These are phyloP conservation scores for Coffea canephora DNA, from an alignment of 257 asterid species.

Conservation along the genomic window DNA sequence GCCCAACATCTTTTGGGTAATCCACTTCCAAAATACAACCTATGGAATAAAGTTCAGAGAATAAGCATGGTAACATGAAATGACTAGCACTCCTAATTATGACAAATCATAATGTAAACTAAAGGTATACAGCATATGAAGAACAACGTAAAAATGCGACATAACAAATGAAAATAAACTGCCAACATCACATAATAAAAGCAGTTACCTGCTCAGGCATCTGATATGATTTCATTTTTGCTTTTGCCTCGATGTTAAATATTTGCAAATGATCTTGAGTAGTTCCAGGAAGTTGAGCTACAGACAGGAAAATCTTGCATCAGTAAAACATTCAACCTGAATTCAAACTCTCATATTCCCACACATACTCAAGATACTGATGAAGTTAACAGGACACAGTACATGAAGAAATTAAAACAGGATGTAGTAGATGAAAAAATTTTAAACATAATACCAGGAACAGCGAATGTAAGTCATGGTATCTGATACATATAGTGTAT, in stretches of 20 bases:
- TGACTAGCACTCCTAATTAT: not conserved
- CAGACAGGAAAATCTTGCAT: constrained; percentile 28
- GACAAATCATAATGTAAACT: not conserved
- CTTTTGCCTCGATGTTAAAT: constrained; percentile 94
- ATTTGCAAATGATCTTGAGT: constrained; percentile 96
- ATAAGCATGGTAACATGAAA: not conserved
- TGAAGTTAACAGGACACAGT: not conserved
- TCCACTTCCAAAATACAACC: constrained; percentile 99
- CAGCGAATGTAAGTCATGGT: not conserved
- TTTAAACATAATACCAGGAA: not conserved
- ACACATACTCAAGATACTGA: not conserved
- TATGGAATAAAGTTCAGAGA: constrained; percentile 19
- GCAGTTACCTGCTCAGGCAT: constrained; percentile 94
- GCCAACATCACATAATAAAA: not conserved
- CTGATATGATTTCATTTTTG: constrained; percentile 89
- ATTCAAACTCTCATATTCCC: not conserved
- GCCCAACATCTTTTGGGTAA: constrained; percentile 87
- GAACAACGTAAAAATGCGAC: not conserved
- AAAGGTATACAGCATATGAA: not conserved
- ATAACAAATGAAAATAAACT: constrained; percentile 5
- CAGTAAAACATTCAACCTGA: constrained; percentile 6
- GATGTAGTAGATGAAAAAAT: not conserved
- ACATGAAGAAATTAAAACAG: not conserved
- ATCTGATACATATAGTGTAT: not conserved
- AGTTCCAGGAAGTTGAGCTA: constrained; percentile 97